phyloP scores from a whole-genome alignment of 371 early-diverging fungal genomes.

The Mucor mucedo region DNA sequence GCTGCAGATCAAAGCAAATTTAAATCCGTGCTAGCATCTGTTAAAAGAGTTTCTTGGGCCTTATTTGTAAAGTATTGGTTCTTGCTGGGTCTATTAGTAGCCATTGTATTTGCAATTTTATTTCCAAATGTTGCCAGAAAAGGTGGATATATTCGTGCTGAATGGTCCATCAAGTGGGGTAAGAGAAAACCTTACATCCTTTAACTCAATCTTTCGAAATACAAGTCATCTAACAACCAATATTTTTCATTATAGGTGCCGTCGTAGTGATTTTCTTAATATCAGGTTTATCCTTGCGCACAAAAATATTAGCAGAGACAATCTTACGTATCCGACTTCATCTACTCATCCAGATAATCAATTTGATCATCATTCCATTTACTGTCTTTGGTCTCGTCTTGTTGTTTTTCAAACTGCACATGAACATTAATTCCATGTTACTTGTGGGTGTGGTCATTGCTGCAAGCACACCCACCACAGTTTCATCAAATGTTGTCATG shows the following conservation, averaged over 20 bases:
- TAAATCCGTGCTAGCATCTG: conserved; percentile 35
- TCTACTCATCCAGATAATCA: conserved; percentile 66
- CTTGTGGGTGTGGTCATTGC: conserved; percentile 74
- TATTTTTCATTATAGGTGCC: conserved; percentile 39
- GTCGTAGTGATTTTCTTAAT: conserved; percentile 75
- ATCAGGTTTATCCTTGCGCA: conserved; percentile 73
- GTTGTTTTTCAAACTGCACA: conserved; percentile 51
- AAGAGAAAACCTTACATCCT: conserved; percentile 1
- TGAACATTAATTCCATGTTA: conserved; percentile 60
- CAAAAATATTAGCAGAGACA: conserved; percentile 65
- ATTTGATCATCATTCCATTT: conserved; percentile 68
- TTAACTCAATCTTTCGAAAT: too few relatives aligned
- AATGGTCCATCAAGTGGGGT: conserved; percentile 72
- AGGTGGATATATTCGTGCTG: conserved; percentile 60
- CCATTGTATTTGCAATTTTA: conserved; percentile 60
- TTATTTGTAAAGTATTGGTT: conserved; percentile 42
- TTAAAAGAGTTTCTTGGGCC: conserved; percentile 9
- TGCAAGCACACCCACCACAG: conserved; percentile 76
- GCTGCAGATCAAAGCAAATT: conserved; percentile 22
- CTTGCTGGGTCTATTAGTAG: conserved; percentile 57
- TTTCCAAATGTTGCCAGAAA: conserved; percentile 65
- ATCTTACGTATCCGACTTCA: conserved; percentile 67
- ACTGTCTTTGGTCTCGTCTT: conserved; percentile 66
- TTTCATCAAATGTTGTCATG: conserved; percentile 83
- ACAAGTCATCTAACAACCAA: background rate